These are phyloP conservation scores for Teunomyces tritomae DNA, from an alignment of 805 yeast species.

Conservation along the genomic window DNA sequence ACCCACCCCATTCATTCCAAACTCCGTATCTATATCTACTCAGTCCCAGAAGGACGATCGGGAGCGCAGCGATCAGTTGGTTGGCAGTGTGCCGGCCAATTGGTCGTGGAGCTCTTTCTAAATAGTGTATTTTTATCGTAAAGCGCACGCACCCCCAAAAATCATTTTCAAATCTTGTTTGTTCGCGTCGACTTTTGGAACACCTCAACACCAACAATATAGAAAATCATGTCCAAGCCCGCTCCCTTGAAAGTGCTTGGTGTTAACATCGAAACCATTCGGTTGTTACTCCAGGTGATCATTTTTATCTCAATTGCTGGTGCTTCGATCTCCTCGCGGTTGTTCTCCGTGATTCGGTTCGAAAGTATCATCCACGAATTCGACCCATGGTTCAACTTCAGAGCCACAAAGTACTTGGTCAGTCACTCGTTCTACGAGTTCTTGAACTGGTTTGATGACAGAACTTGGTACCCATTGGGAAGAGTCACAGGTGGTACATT, in stretches of 20 bases:
- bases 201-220: background rate
- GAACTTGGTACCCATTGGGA: constrained; percentile 99
- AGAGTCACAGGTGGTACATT: constrained; percentile 98
- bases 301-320: constrained; percentile 79
- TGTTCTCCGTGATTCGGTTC: constrained; percentile 94
- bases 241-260: constrained; percentile 7
- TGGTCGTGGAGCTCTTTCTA: constrained; percentile 80
- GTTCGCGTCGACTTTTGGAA: background rate
- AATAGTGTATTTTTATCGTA: background rate
- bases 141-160: background rate
- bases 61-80: constrained; percentile 40
- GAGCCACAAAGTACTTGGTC: constrained; percentile 93
- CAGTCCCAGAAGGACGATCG: background rate
- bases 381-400: constrained; percentile 93
- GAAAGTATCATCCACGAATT: constrained; percentile 97
- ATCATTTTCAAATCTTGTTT: background rate
- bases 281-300: constrained; percentile 54
- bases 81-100: constrained; percentile 63
- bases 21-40: background rate
- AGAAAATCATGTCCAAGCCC: constrained; percentile 5
- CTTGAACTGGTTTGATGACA: constrained; percentile 96
- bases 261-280: constrained; percentile 34
- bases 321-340: constrained; percentile 88
- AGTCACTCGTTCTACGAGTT: constrained; percentile 83
- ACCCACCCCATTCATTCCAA: background rate